Evolutionary conservation across 78 protist species (phyloP), one percentile per base, ranked within the genome.

Genomic region (Planoprotostelium fungivorum): DNA sequence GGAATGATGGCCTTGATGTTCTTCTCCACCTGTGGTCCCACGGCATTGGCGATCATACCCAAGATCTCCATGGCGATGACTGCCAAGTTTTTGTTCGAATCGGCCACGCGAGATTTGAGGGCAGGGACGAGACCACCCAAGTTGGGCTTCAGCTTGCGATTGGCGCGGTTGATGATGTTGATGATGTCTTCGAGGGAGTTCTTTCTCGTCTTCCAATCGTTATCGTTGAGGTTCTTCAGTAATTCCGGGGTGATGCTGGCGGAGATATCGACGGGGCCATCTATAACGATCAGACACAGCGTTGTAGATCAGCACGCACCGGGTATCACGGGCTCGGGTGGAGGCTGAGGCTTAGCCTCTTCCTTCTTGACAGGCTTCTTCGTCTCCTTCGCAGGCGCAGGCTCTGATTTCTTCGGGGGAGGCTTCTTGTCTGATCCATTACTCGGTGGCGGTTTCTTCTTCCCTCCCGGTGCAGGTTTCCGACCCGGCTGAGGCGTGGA

Each of bases 161-260:
- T 92, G 84, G 94, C 94, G 28, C 90, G 93, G 1, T 84, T 16
- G 1, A 92, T 73, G 16, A 92, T 86, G 29, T 86, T 51, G 35
- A 88, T 90, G 5, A 92, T 34, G 23, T 89, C 92, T 31, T 92
- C 94, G 37, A 92, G 87, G 31, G 94, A 90, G 36, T 88, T 63
- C 37, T 86, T 86, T 37, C 94, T 87, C 35, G 88, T 89, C 36
- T 92, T 92, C 94, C 94, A 92, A 63, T 92, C 90, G 1, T 87
- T 38, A 36, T 92, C 91, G 0, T 36, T 28, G 1, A 92, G 28
- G 9, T 92, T 88, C 0, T 63, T 34, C 0, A 92, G 10, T 0
- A 89, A 31, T 5, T 36, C 34, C 9, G 89, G 83, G 29, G 86
- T 38, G 0, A 92, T 37, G 51, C 90, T 92, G 0, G 63, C 38